Percentiles rank a stretch among this genome's conserved stretches.
Conservation (phyloP, 2,329 filamentous ascomycete species). For the Claviceps spartinae region DNA sequence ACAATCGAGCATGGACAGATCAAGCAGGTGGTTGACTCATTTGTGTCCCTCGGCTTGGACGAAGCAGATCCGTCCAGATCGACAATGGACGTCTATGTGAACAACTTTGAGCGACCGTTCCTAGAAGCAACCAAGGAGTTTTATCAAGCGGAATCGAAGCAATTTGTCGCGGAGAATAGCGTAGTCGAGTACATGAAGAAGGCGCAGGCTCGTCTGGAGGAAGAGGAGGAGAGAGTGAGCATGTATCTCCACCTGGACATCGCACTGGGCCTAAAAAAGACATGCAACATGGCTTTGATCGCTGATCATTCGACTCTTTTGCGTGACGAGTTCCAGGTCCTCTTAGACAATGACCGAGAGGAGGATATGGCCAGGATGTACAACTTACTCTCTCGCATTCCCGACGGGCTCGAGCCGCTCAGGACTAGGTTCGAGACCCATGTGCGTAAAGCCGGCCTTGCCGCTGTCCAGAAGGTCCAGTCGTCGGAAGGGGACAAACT, state of each 20-base stretch:
- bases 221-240: constrained; percentile 87
- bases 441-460: constrained; percentile 76
- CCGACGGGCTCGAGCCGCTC: constrained; percentile 80
- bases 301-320: constrained; percentile 75
- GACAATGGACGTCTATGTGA: constrained; percentile 87
- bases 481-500: constrained; percentile 74
- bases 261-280: constrained; percentile 66
- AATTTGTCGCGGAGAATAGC: constrained; percentile 91
- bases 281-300: constrained; percentile 81
- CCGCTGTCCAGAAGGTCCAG: constrained; percentile 82
- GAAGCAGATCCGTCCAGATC: constrained; percentile 88
- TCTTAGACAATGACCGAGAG: constrained; percentile 86
- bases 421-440: constrained; percentile 81
- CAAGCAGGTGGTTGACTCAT: constrained; percentile 92
- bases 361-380: constrained; percentile 98
- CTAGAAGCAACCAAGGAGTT: constrained; percentile 71
- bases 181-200: constrained; percentile 99
- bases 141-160: constrained; percentile 83
- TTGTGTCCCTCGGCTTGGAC: constrained; percentile 86
- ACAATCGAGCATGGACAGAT: constrained; percentile 96
- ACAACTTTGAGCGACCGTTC: constrained; percentile 87
- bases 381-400: constrained; percentile 73
- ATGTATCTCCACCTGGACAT: constrained; percentile 91
- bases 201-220: constrained; percentile 74
- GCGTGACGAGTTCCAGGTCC: constrained; percentile 86